These are phyloP conservation scores for Stachybotrys chlorohalonatus DNA, from an alignment of 2,329 filamentous ascomycete genomes.

Conservation along the genomic window DNA sequence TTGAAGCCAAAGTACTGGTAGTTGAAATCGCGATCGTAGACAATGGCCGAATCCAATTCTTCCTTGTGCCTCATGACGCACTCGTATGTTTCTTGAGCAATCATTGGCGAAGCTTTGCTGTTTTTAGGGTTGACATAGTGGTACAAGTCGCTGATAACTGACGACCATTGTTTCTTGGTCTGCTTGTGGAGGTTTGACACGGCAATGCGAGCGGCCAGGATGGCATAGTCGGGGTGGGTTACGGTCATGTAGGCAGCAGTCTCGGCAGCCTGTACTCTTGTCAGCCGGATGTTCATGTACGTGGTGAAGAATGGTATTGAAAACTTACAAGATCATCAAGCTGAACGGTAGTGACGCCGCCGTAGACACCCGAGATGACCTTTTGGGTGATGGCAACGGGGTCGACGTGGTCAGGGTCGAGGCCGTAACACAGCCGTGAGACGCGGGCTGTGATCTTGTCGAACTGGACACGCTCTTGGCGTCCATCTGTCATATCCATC, in stretches of 20 bases:
- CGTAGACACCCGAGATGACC: conserved; percentile 98
- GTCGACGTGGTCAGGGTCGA: conserved; percentile 91
- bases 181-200: conserved; percentile 99
- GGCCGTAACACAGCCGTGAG: conserved; percentile 92
- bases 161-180: conserved; percentile 99
- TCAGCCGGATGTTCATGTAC: conserved; percentile 9
- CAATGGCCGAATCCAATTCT: conserved; percentile 96
- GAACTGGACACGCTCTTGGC: conserved; percentile 99
- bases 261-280: conserved; percentile 69
- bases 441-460: conserved; percentile 99
- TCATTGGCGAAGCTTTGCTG: conserved; percentile 78
- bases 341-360: conserved; percentile 93
- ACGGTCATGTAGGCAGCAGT: conserved; percentile 99
- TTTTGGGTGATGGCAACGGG: conserved; percentile 98
- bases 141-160: conserved; percentile 87
- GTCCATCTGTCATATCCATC: conserved; percentile 63
- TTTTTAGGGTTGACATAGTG: conserved; percentile 97
- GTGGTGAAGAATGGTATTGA: background rate
- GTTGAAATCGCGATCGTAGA: conserved; percentile 99
- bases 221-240: conserved; percentile 97
- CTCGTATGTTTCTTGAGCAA: conserved; percentile 82
- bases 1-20: conserved; percentile 99
- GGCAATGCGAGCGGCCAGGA: conserved; percentile 94
- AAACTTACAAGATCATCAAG: conserved; percentile 84
- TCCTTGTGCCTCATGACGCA: conserved; percentile 93